phyloP scores from a whole-genome alignment of 2,329 filamentous ascomycete genomes.

The Reticulascus tulasneorum region DNA sequence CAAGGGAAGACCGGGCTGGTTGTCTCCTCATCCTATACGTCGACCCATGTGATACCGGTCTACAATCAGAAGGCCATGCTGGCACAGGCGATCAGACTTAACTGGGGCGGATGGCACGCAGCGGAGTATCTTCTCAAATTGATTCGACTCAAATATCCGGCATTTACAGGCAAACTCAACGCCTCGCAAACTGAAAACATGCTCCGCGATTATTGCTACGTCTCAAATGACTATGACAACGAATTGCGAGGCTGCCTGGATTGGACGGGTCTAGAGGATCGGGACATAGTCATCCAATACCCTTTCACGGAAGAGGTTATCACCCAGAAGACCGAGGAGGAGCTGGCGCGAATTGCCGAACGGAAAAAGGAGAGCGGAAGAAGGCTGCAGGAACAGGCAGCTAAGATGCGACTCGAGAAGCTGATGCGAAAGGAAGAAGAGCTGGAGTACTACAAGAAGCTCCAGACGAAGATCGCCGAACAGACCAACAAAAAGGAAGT shows the following conservation, averaged over 20 bases:
- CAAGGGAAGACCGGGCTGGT: conserved; percentile 82
- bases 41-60: conserved; percentile 93
- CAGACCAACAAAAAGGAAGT: conserved; percentile 83
- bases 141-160: conserved; percentile 84
- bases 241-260: conserved; percentile 78
- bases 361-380: conserved; percentile 92
- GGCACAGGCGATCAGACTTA: conserved; percentile 79
- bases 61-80: conserved; percentile 81
- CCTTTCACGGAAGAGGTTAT: conserved; percentile 90
- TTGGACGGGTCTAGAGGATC: conserved; percentile 86
- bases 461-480: conserved; percentile 68
- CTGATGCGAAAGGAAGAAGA: conserved; percentile 95
- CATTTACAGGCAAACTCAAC: conserved; percentile 81
- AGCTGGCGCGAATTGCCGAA: conserved; percentile 84
- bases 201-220: conserved; percentile 83
- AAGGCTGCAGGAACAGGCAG: conserved; percentile 88
- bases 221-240: conserved; percentile 76
- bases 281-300: conserved; percentile 86
- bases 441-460: conserved; percentile 84
- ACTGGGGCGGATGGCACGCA: conserved; percentile 90
- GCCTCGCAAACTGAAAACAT: conserved; percentile 83
- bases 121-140: conserved; percentile 91
- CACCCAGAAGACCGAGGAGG: conserved; percentile 89
- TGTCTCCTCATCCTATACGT: conserved; percentile 86
- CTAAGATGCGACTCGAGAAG: conserved; percentile 94